Conservation (phyloP, 2,329 filamentous ascomycete genomes). For the Colletotrichum eremochloae region DNA sequence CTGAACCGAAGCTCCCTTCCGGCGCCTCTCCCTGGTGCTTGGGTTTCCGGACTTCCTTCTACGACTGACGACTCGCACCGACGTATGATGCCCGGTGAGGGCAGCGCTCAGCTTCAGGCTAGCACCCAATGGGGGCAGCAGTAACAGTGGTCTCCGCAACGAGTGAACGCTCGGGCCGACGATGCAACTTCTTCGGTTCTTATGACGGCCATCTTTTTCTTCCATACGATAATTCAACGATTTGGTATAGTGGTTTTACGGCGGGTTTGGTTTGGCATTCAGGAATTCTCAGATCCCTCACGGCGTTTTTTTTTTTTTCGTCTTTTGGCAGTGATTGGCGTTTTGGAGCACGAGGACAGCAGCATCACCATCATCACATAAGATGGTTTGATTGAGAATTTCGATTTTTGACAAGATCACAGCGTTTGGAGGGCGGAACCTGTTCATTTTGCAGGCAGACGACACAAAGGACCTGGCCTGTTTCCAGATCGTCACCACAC, state of each 20-base stretch:
- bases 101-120: neutral
- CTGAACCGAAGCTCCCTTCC: conserved; percentile 33
- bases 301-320: conserved; percentile 7
- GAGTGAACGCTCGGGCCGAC: neutral
- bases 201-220: neutral
- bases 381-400: conserved; percentile 17
- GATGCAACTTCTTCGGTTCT: neutral
- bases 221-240: neutral
- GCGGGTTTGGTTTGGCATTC: conserved; percentile 13
- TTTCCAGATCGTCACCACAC: neutral
- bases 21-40: conserved; percentile 19
- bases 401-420: neutral
- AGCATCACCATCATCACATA: conserved; percentile 18
- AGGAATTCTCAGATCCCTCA: conserved; percentile 13
- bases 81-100: conserved; percentile 4
- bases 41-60: conserved; percentile 7
- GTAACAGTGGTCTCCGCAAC: conserved; percentile 1
- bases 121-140: conserved; percentile 11
- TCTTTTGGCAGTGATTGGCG: conserved; percentile 10
- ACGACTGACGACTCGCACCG: conserved; percentile 19
- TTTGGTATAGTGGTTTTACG: conserved; percentile 10
- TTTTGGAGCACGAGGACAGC: conserved; percentile 10
- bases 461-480: neutral
- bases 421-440: neutral
- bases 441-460: neutral